Percentiles rank a stretch among this genome's conserved stretches.
These are phyloP conservation scores for Saccharomyces hybrid DNA, from an alignment of 1,139 yeast genomes.

Conservation along the genomic window DNA sequence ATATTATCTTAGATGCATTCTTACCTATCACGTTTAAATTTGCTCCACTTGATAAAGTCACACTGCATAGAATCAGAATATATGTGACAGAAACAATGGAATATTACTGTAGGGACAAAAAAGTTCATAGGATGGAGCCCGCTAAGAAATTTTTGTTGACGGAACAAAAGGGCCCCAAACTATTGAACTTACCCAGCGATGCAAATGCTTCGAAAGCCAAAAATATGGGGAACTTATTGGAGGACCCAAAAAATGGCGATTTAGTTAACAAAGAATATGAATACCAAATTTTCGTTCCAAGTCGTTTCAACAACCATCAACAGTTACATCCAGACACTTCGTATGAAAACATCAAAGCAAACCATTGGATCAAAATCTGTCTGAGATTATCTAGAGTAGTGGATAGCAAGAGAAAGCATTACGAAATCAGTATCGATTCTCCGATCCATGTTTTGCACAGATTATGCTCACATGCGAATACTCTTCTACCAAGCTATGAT, in stretches of 20 bases:
- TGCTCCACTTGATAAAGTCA: conserved; percentile 81
- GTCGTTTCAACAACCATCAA: conserved; percentile 83
- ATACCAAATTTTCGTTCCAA: conserved; percentile 79
- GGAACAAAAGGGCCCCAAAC: conserved; percentile 62
- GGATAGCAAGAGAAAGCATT: conserved; percentile 67
- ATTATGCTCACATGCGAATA: conserved; percentile 66
- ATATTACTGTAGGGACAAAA: conserved; percentile 76
- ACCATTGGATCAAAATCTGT: conserved; percentile 95
- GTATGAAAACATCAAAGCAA: conserved; percentile 70
- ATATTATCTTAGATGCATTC: conserved; percentile 73
- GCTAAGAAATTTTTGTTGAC: conserved; percentile 67
- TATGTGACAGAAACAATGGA: conserved; percentile 85
- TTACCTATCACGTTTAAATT: conserved; percentile 79
- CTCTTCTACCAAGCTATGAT: conserved; percentile 41
- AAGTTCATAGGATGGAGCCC: conserved; percentile 90
- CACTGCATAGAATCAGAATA: conserved; percentile 76
- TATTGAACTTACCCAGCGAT: conserved; percentile 28
- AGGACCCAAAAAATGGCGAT: conserved; percentile 32
- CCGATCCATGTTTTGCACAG: conserved; percentile 69
- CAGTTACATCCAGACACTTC: conserved; percentile 50
- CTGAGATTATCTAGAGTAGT: conserved; percentile 64
- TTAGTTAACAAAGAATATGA: conserved; percentile 60
- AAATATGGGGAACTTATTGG: conserved; percentile 37
- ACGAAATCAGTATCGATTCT: conserved; percentile 86
- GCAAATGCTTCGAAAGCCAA: conserved; percentile 33